A percentile compares a stretch with the other conserved stretches of the same genome.
phyloP scores from a whole-genome alignment of 192 early-diverging fungal species.

The Pilaira anomala region DNA sequence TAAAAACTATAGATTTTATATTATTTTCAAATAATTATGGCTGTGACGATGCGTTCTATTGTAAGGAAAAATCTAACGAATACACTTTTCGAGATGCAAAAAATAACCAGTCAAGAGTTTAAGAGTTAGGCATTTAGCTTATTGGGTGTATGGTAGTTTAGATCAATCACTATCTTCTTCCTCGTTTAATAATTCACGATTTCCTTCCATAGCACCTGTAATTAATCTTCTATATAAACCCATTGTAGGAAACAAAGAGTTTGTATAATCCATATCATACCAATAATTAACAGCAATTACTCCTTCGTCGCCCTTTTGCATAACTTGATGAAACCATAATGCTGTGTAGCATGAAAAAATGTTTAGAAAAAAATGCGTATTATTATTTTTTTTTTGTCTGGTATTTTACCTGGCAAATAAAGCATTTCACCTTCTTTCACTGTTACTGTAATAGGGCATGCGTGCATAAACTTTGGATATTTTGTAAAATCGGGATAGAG shows the following conservation, averaged over 20 bases:
- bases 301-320: constrained; percentile 45
- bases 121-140: no score
- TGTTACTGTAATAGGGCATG: constrained; percentile 40
- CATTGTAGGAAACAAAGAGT: constrained; percentile 24
- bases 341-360: constrained; percentile 24
- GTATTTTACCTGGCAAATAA: constrained; percentile 45
- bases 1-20: no score
- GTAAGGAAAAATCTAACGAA: no score
- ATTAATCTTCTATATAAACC: constrained; percentile 26
- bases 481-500: constrained; percentile 35
- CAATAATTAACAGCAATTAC: constrained; percentile 56
- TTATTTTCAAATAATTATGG: no score
- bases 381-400: no score
- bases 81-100: no score
- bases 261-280: constrained; percentile 49
- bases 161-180: constrained; percentile 1
- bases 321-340: constrained; percentile 55
- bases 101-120: no score
- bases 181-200: constrained; percentile 1
- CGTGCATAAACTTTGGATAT: constrained; percentile 41
- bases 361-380: not conserved
- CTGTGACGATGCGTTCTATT: no score
- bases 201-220: constrained; percentile 16
- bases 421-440: constrained; percentile 49
- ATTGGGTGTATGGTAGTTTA: no score